Conservation (phyloP, 2,329 filamentous ascomycete genomes). For the Beauveria rudraprayagi region DNA sequence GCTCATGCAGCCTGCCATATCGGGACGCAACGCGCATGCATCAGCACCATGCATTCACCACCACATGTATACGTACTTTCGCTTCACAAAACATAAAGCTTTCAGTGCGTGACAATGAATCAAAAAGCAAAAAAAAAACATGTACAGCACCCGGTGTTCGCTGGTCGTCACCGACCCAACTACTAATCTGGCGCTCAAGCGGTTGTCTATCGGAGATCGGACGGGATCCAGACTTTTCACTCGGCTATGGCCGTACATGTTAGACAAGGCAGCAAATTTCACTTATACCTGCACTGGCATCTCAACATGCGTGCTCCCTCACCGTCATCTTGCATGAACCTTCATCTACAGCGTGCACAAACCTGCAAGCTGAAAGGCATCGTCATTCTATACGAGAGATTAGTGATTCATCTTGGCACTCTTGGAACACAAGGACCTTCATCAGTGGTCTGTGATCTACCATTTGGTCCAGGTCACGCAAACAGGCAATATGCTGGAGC, state of each 20-base stretch:
- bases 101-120: no score
- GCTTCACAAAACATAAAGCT: not conserved
- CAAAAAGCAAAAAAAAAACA: not conserved
- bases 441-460: not conserved
- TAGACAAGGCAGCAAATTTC: not conserved
- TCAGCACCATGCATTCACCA: not conserved
- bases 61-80: not conserved
- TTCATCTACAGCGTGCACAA: not conserved
- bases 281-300: not conserved
- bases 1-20: not conserved
- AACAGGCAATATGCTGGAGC: not conserved
- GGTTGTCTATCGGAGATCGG: slow-evolving; percentile 7
- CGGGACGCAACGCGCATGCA: not conserved
- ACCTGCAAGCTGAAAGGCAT: not conserved
- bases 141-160: slow-evolving; percentile 10
- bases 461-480: not conserved
- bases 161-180: slow-evolving; percentile 11
- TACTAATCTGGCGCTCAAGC: slow-evolving; percentile 11
- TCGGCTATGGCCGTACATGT: slow-evolving; percentile 7
- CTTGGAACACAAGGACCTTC: not conserved
- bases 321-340: not conserved
- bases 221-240: slow-evolving; percentile 10
- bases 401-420: not conserved
- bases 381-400: not conserved
- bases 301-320: not conserved